These are phyloP conservation scores for Aurifilum marmelostoma DNA, from an alignment of 2,329 filamentous ascomycete species.

Conservation along the genomic window DNA sequence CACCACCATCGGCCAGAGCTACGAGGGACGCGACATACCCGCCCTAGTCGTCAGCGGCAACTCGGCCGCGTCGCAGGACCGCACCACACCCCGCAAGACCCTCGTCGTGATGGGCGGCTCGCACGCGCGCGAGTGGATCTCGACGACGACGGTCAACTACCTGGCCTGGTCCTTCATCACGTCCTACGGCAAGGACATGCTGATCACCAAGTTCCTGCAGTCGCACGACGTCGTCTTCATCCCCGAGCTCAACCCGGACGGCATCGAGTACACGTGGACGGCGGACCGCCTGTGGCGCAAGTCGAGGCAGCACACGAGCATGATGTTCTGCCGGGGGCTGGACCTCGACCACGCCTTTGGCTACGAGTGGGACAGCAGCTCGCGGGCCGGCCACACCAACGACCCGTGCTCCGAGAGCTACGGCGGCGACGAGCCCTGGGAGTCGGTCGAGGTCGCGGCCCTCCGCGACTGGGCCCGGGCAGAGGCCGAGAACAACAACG, in stretches of 20 bases:
- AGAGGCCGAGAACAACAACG: conserved; percentile 70
- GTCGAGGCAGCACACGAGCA: conserved; percentile 80
- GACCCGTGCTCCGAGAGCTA: conserved; percentile 94
- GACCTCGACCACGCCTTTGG: conserved; percentile 88
- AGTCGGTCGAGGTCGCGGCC: conserved; percentile 75
- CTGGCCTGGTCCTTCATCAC: conserved; percentile 87
- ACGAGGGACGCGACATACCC: conserved; percentile 83
- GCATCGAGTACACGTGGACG: conserved; percentile 92
- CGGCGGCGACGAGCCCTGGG: conserved; percentile 80
- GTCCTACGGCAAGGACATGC: conserved; percentile 71
- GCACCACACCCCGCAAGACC: conserved; percentile 63
- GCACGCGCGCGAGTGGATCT: conserved; percentile 98
- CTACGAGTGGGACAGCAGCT: conserved; percentile 78
- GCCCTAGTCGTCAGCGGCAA: conserved; percentile 72
- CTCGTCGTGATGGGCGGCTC: conserved; percentile 81
- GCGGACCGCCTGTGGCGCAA: conserved; percentile 94
- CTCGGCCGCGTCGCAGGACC: conserved; percentile 35
- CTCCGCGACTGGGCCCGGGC: conserved; percentile 84
- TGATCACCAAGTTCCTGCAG: conserved; percentile 77
- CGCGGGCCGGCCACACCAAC: conserved; percentile 53
- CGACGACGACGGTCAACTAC: conserved; percentile 87
- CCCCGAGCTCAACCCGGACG: conserved; percentile 89
- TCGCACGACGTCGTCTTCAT: conserved; percentile 88
- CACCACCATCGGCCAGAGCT: conserved; percentile 79
- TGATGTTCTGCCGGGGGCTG: conserved; percentile 82